These are phyloP conservation scores for Leucosporidium creatinivorum DNA, from an alignment of 768 basidiomycete genomes.

Conservation along the genomic window DNA sequence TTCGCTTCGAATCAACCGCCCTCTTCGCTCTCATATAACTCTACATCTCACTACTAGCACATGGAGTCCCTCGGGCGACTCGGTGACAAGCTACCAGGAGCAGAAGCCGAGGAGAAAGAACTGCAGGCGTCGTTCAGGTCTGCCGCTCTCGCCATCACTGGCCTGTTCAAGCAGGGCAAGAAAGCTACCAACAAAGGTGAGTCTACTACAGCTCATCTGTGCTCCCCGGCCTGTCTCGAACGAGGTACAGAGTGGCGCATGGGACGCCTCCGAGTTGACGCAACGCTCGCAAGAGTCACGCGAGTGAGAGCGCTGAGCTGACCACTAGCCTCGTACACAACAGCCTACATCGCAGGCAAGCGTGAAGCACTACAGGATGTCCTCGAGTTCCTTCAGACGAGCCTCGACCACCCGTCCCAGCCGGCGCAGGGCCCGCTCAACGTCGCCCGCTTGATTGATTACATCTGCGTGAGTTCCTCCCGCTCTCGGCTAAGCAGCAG, in stretches of 20 bases:
- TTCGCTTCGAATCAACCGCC: no score
- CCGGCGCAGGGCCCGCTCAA: not conserved
- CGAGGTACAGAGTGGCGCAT: not conserved
- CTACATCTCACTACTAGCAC: not conserved
- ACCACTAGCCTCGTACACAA: not conserved
- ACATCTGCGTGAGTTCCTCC: slow-evolving; percentile 23
- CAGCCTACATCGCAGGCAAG: slow-evolving; percentile 30
- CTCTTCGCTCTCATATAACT: no score
- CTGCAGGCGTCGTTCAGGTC: slow-evolving; percentile 12
- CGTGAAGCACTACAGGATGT: slow-evolving; percentile 31
- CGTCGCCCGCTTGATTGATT: slow-evolving; percentile 28
- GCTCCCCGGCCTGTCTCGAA: no score
- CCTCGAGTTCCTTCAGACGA: slow-evolving; percentile 30
- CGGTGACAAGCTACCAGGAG: slow-evolving; percentile 9
- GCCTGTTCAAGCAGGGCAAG: slow-evolving; percentile 31
- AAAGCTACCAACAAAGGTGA: slow-evolving; percentile 19
- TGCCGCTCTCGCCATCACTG: slow-evolving; percentile 22
- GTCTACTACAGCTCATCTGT: not conserved
- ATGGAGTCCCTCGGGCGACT: slow-evolving; percentile 22
- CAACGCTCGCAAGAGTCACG: not conserved
- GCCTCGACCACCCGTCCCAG: slow-evolving; percentile 22
- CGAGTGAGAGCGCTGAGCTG: not conserved
- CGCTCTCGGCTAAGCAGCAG: not conserved
- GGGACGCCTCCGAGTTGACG: not conserved
- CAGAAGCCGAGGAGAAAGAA: slow-evolving; percentile 1